These are phyloP conservation scores for Fomitiporia mediterranea DNA, from an alignment of 1,284 basidiomycete species.

Conservation along the genomic window DNA sequence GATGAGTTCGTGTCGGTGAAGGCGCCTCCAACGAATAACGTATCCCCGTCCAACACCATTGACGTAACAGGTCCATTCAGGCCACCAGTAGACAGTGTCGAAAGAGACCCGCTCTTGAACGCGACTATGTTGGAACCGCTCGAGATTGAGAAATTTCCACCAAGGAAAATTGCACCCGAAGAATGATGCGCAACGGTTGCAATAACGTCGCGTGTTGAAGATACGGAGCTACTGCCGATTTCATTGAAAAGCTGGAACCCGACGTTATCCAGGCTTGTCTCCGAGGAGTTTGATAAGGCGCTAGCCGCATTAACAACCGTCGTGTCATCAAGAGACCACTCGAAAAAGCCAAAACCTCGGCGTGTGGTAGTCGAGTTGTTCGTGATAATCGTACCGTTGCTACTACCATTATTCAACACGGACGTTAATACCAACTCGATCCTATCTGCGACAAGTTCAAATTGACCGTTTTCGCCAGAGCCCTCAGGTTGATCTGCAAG, in stretches of 20 bases:
- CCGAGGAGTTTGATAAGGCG: conserved; percentile 61
- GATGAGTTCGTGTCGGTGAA: conserved; percentile 68
- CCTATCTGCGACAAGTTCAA: conserved; percentile 77
- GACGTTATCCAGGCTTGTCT: conserved; percentile 64
- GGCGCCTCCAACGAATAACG: conserved; percentile 79
- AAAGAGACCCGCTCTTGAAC: conserved; percentile 58
- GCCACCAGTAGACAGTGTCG: conserved; percentile 54
- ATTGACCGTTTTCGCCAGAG: conserved; percentile 59
- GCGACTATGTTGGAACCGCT: conserved; percentile 70
- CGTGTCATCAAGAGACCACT: conserved; percentile 59
- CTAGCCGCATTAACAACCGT: conserved; percentile 50
- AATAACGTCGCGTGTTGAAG: conserved; percentile 36
- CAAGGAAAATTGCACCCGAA: conserved; percentile 67
- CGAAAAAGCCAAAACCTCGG: conserved; percentile 69
- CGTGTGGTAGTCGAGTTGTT: conserved; percentile 33
- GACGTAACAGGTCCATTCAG: conserved; percentile 75
- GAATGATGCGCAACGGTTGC: conserved; percentile 61
- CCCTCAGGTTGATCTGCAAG: conserved; percentile 59
- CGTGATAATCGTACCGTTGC: conserved; percentile 27
- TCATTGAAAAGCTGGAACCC: conserved; percentile 56
- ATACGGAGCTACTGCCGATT: conserved; percentile 42
- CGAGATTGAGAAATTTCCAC: conserved; percentile 69
- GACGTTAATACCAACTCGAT: conserved; percentile 71
- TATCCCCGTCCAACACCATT: conserved; percentile 53
- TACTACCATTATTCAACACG: conserved; percentile 38